Base-by-base conservation (phyloP, 2,329 filamentous ascomycete genomes). In the Cladophialophora carrionii region DNA sequence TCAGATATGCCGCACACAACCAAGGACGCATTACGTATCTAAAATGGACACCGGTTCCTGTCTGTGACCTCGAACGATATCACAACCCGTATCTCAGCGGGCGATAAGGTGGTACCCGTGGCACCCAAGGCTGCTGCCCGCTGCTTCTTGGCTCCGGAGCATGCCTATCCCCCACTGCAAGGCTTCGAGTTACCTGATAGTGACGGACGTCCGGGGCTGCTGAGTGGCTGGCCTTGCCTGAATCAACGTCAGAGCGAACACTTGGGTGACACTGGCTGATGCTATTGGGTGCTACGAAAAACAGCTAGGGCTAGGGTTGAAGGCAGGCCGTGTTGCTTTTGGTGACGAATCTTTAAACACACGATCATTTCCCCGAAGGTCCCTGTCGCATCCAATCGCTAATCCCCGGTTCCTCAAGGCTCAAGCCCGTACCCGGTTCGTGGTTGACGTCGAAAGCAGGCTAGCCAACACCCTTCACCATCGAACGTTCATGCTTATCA, bases 141-240 rank as follows among this genome's bases (percentile, higher is more conserved):
- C 51, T 4, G 54, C 37, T n/a, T 37, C 34, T 24, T 24, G 57
- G 57, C 29, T 34, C 20, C 22, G 46, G 32, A 26, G 46, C 17
- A 52, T 32, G 57, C 57, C 52, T 60, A 53, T 60, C 57, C 41
- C 48, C 56, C 48, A 52, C n/a, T 60, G 57, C 57, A 60, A 60
- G 57, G 57, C 57, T 60, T 53, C 29, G 57, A 46, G 41, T 58
- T 49, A 58, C 43, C n/a, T 37, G 56, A 58, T 49, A 37, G 56
- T 52, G 24, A 51, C 43, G 4, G 32, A 20, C 24, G 5, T 48
- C 32, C 17, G 29, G 26, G 46, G 48, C 24, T 49, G 24, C 43
- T 49, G 22, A 29, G 20, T 58, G 41, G 46, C 26, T 46, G 9
- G 6, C 26, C 56, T 29, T n/a, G n/a, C 14, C 17, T n/a, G 20